Conservation (phyloP, 2,329 filamentous ascomycete genomes). For the Fusarium camptoceras region DNA sequence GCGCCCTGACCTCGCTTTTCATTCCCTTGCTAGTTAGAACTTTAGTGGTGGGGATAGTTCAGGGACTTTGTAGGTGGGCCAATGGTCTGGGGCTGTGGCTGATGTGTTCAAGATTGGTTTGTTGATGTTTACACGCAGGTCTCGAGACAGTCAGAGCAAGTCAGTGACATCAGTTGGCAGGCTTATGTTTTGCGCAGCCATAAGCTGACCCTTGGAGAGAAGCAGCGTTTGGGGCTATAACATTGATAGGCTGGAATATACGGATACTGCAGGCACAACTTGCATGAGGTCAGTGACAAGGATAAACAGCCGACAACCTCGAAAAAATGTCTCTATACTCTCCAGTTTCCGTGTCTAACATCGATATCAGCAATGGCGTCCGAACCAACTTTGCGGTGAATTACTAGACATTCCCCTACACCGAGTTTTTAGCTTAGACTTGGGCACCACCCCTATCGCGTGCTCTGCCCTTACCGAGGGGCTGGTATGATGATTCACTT, state of each 20-base stretch:
- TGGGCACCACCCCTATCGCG: not conserved
- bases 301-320: not conserved
- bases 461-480: conserved; percentile 26
- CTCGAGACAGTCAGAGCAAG: conserved; percentile 11
- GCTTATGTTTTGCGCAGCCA: conserved; percentile 15
- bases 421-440: not conserved
- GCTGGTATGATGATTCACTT: conserved; percentile 34
- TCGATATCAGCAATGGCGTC: not conserved
- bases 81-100: conserved; percentile 22
- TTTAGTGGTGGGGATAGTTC: conserved; percentile 11
- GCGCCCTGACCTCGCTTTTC: not conserved
- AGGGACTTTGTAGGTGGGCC: conserved; percentile 16
- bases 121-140: conserved; percentile 32
- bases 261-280: conserved; percentile 33
- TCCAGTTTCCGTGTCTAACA: not conserved
- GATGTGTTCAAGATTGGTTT: conserved; percentile 23
- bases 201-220: conserved; percentile 13
- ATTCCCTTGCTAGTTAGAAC: not conserved
- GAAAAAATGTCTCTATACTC: not conserved
- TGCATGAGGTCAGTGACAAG: conserved; percentile 16
- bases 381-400: not conserved
- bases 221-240: not conserved
- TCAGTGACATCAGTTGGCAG: conserved; percentile 10
- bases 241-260: conserved; percentile 20
- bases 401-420: not conserved